phyloP scores from a whole-genome alignment of 805 yeast genomes.

The Diddensiella santjacobensis region DNA sequence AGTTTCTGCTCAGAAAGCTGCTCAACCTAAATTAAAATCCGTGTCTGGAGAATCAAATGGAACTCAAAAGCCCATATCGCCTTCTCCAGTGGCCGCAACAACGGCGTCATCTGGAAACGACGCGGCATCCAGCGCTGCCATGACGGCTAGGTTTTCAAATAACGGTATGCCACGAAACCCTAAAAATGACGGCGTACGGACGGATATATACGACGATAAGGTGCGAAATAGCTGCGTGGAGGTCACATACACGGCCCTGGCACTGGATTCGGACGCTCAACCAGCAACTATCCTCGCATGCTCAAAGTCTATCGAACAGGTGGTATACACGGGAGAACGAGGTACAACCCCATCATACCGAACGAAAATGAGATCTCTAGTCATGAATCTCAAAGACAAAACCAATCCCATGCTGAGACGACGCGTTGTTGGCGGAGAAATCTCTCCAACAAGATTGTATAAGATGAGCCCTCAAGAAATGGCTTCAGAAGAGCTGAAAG shows the following conservation, averaged over 20 bases:
- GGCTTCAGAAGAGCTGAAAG: constrained; percentile 88
- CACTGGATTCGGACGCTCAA: constrained; percentile 63
- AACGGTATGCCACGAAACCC: constrained; percentile 65
- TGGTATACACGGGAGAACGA: constrained; percentile 57
- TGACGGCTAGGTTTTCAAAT: constrained; percentile 38
- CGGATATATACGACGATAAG: constrained; percentile 64
- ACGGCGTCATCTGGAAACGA: constrained; percentile 15
- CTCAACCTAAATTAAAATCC: constrained; percentile 1
- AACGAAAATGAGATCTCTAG: constrained; percentile 79
- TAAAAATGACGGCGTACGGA: constrained; percentile 72
- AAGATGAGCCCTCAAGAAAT: constrained; percentile 88
- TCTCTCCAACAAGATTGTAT: constrained; percentile 62
- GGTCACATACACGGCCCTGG: constrained; percentile 85
- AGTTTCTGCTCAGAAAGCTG: constrained; percentile 50
- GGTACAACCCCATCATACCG: constrained; percentile 59
- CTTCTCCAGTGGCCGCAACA: background rate
- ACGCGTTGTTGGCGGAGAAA: constrained; percentile 62
- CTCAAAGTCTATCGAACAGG: constrained; percentile 69
- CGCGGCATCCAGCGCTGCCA: constrained; percentile 18
- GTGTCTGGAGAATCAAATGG: constrained; percentile 15
- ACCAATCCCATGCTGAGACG: constrained; percentile 81
- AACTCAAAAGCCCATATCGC: background rate
- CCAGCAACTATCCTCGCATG: constrained; percentile 58
- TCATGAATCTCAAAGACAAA: constrained; percentile 82
- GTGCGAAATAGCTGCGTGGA: constrained; percentile 81